A percentile compares a stretch with the other conserved stretches of the same genome.
These are phyloP conservation scores for Didymellaceae sp. DNA, from an alignment of 2,329 filamentous ascomycete genomes.

Conservation along the genomic window DNA sequence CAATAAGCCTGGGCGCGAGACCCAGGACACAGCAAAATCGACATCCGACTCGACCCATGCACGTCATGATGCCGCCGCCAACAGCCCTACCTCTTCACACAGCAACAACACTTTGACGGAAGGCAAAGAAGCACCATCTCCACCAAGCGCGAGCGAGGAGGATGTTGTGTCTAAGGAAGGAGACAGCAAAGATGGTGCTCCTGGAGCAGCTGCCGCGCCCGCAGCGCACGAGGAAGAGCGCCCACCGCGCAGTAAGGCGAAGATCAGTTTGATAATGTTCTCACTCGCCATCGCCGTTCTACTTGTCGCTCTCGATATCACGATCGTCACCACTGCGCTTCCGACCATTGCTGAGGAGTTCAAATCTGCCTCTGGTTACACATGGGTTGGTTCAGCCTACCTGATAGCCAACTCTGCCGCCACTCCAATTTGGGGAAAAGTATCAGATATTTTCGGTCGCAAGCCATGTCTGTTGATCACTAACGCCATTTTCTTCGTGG, in stretches of 20 bases:
- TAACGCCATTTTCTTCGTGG: constrained; percentile 67
- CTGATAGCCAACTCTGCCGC: constrained; percentile 57
- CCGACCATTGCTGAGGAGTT: constrained; percentile 65
- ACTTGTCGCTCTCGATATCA: constrained; percentile 67
- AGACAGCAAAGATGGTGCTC: constrained; percentile 11
- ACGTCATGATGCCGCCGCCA: constrained; percentile 15
- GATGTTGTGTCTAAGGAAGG: constrained; percentile 7
- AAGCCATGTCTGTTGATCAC: constrained; percentile 67
- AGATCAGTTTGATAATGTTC: constrained; percentile 59
- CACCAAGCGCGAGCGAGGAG: constrained; percentile 2
- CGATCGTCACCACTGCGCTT: constrained; percentile 67
- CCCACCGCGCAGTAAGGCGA: constrained; percentile 45
- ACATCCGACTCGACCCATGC: constrained; percentile 1
- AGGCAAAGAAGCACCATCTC: not conserved
- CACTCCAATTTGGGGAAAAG: constrained; percentile 67
- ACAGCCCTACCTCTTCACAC: constrained; percentile 21
- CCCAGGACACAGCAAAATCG: constrained; percentile 2
- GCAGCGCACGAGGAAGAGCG: constrained; percentile 28
- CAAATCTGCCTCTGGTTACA: constrained; percentile 57
- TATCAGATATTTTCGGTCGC: constrained; percentile 71
- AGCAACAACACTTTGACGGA: constrained; percentile 24
- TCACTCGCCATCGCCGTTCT: constrained; percentile 62
- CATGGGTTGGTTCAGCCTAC: constrained; percentile 62
- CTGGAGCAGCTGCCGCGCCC: constrained; percentile 13
- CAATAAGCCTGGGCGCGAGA: constrained; percentile 8